Base-by-base conservation (phyloP, 805 yeast species). In the Metschnikowia noctiluminum region DNA sequence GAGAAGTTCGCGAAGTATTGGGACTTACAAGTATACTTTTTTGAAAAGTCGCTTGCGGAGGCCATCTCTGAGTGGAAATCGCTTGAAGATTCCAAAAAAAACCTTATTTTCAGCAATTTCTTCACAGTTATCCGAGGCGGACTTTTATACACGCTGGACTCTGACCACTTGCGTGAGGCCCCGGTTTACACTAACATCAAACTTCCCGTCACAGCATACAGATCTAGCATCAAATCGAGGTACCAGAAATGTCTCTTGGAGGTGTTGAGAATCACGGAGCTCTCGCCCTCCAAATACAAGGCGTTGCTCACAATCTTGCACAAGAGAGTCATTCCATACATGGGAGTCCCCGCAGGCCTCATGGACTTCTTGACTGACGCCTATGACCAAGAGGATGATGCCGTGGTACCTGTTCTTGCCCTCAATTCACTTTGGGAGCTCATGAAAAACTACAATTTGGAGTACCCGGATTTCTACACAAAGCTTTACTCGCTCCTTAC, bases 291-390 rank as follows among this genome's bases (percentile, higher is more conserved):
- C 2, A 96, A 89, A 62, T 85, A 86, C 65, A 89, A 88, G 64
- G 71, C 84, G 1, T 74, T 85, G 6, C 70, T 92, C 48, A 68
- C 81, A 5, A 76, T 90, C 2, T 63, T 94, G 57, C 97, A 94
- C 65, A 89, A 89, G 62, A 73, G 95, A 52, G 77, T 94, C 38
- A 84, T 92, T 35, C 97, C 97, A 35, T 79, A 77, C 61, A 79
- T 89, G 76, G 76, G 79, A 40, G 84, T 82, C 55, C 96, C 98
- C 7, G 86, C 88, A 38, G 76, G 79, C 52, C 70, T 94, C 40
- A 91, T 94, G 97, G 99, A 92, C 70, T 94, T 92, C 63, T 73
- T 92, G 51, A 89, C 97, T 0, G 96, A 88, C 52, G 84, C 95
- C 2, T 91, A 89, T 62, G 77, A 87, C 55, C 60, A 63, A 40